phyloP scores from a whole-genome alignment of 1,284 basidiomycete species.

The Golubevia sp. region DNA sequence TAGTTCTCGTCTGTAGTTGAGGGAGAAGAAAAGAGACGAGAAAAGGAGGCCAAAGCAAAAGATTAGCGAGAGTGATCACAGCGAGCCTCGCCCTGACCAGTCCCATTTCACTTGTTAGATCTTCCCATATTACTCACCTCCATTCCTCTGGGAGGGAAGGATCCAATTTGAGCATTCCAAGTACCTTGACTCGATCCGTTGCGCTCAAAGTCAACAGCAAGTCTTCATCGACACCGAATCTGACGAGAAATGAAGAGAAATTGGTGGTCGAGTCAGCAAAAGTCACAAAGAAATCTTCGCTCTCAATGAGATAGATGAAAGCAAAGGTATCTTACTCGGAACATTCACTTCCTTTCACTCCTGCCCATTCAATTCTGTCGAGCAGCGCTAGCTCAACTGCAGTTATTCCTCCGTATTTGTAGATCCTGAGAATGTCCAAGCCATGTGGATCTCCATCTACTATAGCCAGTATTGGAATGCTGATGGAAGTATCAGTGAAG shows the following conservation, averaged over 20 bases:
- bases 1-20: neutral
- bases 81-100: too few species aligned
- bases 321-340: too few species aligned
- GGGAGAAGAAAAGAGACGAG: neutral
- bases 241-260: too few species aligned
- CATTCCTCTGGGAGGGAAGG: neutral
- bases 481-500: neutral
- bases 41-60: neutral
- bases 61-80: neutral
- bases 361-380: conserved; percentile 2
- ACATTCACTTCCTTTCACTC: neutral
- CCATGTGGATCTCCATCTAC: conserved; percentile 35
- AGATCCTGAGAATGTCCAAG: conserved; percentile 29
- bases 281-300: too few species aligned
- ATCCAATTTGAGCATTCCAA: neutral
- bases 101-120: too few species aligned
- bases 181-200: neutral
- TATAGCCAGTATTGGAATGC: conserved; percentile 2
- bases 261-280: too few species aligned
- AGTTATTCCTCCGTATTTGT: neutral
- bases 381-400: neutral
- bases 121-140: neutral
- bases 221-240: neutral
- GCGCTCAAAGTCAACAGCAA: neutral
- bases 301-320: too few species aligned